Base-by-base conservation (phyloP, 2,329 filamentous ascomycete genomes). In the Helotiales sp. region DNA sequence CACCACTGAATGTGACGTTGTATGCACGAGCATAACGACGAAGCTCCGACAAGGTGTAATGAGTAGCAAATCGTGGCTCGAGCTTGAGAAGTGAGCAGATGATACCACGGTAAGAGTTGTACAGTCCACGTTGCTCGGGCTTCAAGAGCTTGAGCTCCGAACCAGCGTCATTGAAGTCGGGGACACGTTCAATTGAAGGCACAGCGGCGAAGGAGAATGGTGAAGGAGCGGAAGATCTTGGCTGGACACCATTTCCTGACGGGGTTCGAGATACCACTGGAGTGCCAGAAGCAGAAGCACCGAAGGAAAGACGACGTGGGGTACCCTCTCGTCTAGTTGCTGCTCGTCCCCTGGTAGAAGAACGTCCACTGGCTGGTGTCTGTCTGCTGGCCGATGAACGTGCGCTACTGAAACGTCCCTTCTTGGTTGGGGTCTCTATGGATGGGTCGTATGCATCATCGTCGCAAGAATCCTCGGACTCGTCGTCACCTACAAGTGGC, bases 11-110 rank as follows among this genome's bases (percentile, higher is more conserved):
- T 17, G 48, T 31, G 0, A 17, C 9, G 42, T 66, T 61, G 44
- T 60, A 64, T 2, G 60, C 62, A 24, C 63, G 53, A 9, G 62
- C 63, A 47, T 66, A 66, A 2, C 19, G 31, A 22, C 63, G 55
- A 5, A 64, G 54, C n/a, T 63, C 33, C 1, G 57, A 29, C 0
- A 65, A 49, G 2, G 24, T 46, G 17, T 52, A 59, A 2, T 34
- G 2, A 5, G 31, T 10, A 12, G 49, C 15, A 5, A 50, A 17
- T 7, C 38, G 12, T 3, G 9, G 9, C 25, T 57, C 25, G 9
- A 65, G 33, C 4, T 31, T 33, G 2, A 63, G 59, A 10, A 65
- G 44, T 0, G 46, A 10, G 8, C 59, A 58, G 22, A 65, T 54
- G 1, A 44, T 44, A 15, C 15, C 12, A 1, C 40, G 40, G 22